Evolutionary conservation across 2,329 filamentous ascomycete genomes (phyloP).

Genomic region (Apiospora marii): DNA sequence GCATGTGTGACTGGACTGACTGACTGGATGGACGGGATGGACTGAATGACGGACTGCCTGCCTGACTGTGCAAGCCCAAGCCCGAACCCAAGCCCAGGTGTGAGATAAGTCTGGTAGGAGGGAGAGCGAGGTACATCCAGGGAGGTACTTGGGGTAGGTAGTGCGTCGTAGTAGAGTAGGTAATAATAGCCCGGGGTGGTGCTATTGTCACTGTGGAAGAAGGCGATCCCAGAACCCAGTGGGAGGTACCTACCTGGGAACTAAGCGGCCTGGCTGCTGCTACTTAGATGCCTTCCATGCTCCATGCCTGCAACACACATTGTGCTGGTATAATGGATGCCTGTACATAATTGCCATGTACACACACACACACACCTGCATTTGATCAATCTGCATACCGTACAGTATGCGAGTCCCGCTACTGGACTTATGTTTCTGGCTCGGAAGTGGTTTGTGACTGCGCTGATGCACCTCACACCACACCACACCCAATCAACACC

Average conservation of each 20-base stretch:
- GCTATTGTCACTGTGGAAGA: conserved; percentile 9
- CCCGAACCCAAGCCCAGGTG: not conserved
- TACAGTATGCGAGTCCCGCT: conserved; percentile 1
- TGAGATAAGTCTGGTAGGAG: conserved; percentile 1
- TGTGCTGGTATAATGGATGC: not conserved
- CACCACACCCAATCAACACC: conserved; percentile 5
- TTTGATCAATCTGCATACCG: not conserved
- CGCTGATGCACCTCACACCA: not conserved
- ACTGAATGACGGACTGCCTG: not conserved
- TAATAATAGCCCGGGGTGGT: conserved; percentile 16
- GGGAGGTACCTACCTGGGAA: conserved; percentile 7
- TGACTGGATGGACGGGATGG: not conserved
- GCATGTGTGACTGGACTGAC: conserved; percentile 22
- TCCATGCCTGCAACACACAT: not conserved
- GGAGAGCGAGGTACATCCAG: not conserved
- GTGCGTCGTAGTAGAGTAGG: not conserved
- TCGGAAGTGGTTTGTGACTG: not conserved
- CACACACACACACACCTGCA: not conserved
- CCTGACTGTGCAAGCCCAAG: not conserved
- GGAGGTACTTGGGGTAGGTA: conserved; percentile 13
- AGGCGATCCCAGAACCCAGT: not conserved
- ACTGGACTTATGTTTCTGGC: not conserved
- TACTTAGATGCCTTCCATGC: not conserved
- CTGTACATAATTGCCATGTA: not conserved
- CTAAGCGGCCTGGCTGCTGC: not conserved